Percentiles rank a stretch among this genome's conserved stretches.
These are phyloP conservation scores for Annulohypoxylon truncatum DNA, from an alignment of 2,329 filamentous ascomycete species.

Conservation along the genomic window DNA sequence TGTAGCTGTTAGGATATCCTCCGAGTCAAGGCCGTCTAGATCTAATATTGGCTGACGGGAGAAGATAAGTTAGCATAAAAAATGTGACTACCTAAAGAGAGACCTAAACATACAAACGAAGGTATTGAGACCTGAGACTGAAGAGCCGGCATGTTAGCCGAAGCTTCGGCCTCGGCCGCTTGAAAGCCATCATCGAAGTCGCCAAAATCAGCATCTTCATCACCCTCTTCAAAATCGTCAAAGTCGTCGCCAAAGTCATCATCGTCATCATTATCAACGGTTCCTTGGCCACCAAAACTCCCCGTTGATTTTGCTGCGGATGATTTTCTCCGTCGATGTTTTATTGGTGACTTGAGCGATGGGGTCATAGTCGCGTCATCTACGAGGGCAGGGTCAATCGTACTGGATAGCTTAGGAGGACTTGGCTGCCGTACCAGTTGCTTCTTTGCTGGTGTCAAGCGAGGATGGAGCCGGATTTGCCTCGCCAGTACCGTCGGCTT, in stretches of 20 bases:
- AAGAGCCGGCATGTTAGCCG: slow-evolving; percentile 48
- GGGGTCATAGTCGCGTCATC: slow-evolving; percentile 48
- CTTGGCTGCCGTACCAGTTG: slow-evolving; percentile 53
- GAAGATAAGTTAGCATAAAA: slow-evolving; percentile 42
- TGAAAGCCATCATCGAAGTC: slow-evolving; percentile 81
- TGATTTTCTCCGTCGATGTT: slow-evolving; percentile 47
- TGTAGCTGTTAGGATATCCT: slow-evolving; percentile 70
- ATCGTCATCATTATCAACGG: slow-evolving; percentile 50
- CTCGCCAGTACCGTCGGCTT: slow-evolving; percentile 54
- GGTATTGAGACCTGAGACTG: slow-evolving; percentile 53
- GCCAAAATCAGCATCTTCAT: slow-evolving; percentile 67
- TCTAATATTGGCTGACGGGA: slow-evolving; percentile 71
- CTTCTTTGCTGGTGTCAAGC: slow-evolving; percentile 47
- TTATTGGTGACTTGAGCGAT: slow-evolving; percentile 45
- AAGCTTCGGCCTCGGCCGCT: slow-evolving; percentile 58
- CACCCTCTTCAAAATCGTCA: slow-evolving; percentile 72
- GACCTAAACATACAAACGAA: slow-evolving; percentile 59
- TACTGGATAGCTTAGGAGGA: slow-evolving; percentile 51
- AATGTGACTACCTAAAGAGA: slow-evolving; percentile 49
- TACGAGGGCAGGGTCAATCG: slow-evolving; percentile 54
- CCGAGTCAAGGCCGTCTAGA: slow-evolving; percentile 69
- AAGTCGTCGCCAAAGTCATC: slow-evolving; percentile 70
- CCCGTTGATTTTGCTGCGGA: slow-evolving; percentile 46
- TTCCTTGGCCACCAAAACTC: slow-evolving; percentile 46
- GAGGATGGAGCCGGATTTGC: slow-evolving; percentile 45